Base-by-base conservation (phyloP, 345 rosid species). In the Gossypium rotundifolium region DNA sequence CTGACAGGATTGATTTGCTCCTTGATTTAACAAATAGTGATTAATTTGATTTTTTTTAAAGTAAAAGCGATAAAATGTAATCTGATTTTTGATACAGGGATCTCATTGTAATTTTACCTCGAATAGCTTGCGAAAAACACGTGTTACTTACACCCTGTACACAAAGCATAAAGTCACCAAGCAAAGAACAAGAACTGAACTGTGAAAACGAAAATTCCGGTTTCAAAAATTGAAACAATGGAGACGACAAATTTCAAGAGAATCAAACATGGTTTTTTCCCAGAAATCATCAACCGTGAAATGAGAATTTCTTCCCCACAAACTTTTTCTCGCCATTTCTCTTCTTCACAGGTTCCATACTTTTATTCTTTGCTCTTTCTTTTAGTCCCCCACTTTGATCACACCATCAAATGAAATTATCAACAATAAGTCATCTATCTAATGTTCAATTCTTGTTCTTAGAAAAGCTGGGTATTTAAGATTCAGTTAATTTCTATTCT, bases 231-330 rank as follows among this genome's bases (percentile, higher is more conserved):
- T 20, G 25, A 20, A 55, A 22, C 61, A 57, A 33, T 57, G 61
- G 61, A 57, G 61, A 22, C 60, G 60, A 9, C 29, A 57, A 57
- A 13, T 57, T 22, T 11, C 10, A 57, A 57, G 29, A 57, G 29
- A 22, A 22, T 17, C 25, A 51, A 69, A 69, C 59, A 51, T 51
- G 72, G 72, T 16, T 49, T 69, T 27, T 33, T 33, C 40, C 7
- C 25, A 1, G 23, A 69, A 42, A 69, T 51, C 58, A 9, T 69
- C 23, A 51, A 51, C 59, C 72, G 72, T 11, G 45, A 69, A 69
- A 51, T 51, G 45, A 58, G 16, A 16, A 2, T 69, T 33, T 69
- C 45, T 52, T 11, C 72, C 16, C 44, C 59, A 2, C 16, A 4
- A 27, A 9, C 23, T 44, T 69, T 69, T 51, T 25, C 72, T 27